Percentiles rank a stretch among this genome's conserved stretches.
Evolutionary conservation across 2,329 filamentous ascomycete species (phyloP).

Genomic region (Chaetomiaceae sp.): DNA sequence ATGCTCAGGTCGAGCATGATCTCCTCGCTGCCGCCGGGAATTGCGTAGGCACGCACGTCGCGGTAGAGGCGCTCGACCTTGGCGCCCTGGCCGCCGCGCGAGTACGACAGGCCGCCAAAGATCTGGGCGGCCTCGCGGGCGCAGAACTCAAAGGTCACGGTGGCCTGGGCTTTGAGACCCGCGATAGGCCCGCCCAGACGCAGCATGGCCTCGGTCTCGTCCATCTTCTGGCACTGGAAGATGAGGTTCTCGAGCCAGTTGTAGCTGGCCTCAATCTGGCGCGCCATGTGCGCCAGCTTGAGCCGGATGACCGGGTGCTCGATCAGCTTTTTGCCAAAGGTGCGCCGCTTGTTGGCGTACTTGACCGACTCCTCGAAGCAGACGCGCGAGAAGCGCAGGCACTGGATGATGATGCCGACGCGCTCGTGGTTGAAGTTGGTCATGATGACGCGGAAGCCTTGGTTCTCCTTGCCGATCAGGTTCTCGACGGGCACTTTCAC

Average conservation of each 20-base stretch:
- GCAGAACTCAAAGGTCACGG: slow-evolving; percentile 95
- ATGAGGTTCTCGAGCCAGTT: slow-evolving; percentile 95
- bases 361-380: slow-evolving; percentile 96
- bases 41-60: slow-evolving; percentile 92
- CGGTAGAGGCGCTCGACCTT: slow-evolving; percentile 94
- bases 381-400: slow-evolving; percentile 86
- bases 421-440: slow-evolving; percentile 99
- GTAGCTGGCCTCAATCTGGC: slow-evolving; percentile 95
- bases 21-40: slow-evolving; percentile 93
- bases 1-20: slow-evolving; percentile 98
- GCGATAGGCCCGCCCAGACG: slow-evolving; percentile 93
- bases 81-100: slow-evolving; percentile 84
- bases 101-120: slow-evolving; percentile 91
- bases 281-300: slow-evolving; percentile 96
- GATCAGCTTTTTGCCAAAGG: slow-evolving; percentile 94
- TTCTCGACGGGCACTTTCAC: slow-evolving; percentile 99
- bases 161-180: slow-evolving; percentile 86
- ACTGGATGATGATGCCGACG: slow-evolving; percentile 98
- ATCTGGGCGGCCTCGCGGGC: slow-evolving; percentile 95
- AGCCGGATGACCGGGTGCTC: slow-evolving; percentile 95
- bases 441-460: slow-evolving; percentile 98
- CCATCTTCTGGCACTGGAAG: slow-evolving; percentile 90
- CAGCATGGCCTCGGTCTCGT: slow-evolving; percentile 90
- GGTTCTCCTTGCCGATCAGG: slow-evolving; percentile 93
- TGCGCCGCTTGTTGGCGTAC: slow-evolving; percentile 94